A percentile compares a stretch with the other conserved stretches of the same genome.
Conservation (phyloP, 2,329 filamentous ascomycete species). For the Dryadomyces quercivorus region DNA sequence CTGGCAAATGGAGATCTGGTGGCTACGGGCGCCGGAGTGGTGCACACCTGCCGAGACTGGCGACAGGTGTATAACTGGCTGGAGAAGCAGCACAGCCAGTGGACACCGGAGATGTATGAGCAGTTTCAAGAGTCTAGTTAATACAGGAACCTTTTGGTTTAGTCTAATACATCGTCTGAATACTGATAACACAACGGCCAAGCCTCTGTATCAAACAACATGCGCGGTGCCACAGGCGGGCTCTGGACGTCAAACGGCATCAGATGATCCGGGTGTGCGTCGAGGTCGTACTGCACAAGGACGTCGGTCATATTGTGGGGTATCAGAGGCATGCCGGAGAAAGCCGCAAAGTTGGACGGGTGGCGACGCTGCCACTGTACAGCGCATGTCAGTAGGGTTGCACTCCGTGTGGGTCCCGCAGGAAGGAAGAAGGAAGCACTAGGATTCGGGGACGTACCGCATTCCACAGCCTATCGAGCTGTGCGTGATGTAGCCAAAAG, state of each 20-base stretch:
- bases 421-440: too few relatives aligned
- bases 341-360: slow-evolving; percentile 2
- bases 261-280: not conserved
- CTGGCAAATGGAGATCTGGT: not conserved
- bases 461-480: not conserved
- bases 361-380: not conserved
- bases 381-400: too few relatives aligned
- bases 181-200: slow-evolving; percentile 1
- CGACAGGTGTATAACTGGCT: slow-evolving; percentile 1
- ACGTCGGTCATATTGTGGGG: not conserved
- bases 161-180: not conserved
- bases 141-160: too few relatives aligned
- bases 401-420: too few relatives aligned
- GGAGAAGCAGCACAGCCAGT: not conserved
- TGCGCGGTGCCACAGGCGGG: not conserved
- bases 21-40: not conserved
- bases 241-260: slow-evolving; percentile 1
- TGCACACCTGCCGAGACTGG: slow-evolving; percentile 2
- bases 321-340: not conserved
- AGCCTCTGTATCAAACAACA: not conserved
- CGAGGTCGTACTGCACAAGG: not conserved
- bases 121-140: not conserved
- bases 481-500: slow-evolving; percentile 2
- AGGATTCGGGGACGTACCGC: not conserved
- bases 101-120: slow-evolving; percentile 1